Conservation (phyloP, 352 stramenopile species). For the Phytophthora fragariaefolia region DNA sequence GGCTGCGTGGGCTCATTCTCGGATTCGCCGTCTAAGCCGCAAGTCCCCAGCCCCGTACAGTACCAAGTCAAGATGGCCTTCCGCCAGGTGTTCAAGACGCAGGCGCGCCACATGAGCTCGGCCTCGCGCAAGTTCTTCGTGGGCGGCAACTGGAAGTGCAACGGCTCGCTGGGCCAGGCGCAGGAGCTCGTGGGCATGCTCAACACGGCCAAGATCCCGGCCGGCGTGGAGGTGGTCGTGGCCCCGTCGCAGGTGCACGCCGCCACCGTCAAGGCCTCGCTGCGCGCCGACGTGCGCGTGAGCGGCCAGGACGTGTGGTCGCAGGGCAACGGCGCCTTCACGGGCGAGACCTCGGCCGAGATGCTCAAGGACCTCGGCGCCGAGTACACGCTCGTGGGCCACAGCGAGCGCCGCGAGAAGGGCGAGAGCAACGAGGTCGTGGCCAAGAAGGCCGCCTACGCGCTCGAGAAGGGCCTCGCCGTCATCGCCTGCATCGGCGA, state of each 20-base stretch:
- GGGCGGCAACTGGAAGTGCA: constrained; percentile 99
- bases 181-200: constrained; percentile 78
- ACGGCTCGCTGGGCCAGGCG: constrained; percentile 74
- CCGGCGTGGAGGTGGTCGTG: constrained; percentile 96
- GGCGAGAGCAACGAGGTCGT: constrained; percentile 94
- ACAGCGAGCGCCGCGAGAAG: constrained; percentile 95
- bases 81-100: constrained; percentile 51
- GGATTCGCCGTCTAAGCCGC: constrained; percentile 49
- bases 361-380: constrained; percentile 97
- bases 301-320: constrained; percentile 96
- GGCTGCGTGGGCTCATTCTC: constrained; percentile 43
- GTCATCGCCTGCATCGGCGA: constrained; percentile 98
- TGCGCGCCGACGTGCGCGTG: constrained; percentile 77
- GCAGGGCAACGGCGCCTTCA: constrained; percentile 96
- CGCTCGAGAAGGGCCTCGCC: constrained; percentile 92
- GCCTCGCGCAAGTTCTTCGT: constrained; percentile 97
- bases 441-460: constrained; percentile 94
- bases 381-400: constrained; percentile 96
- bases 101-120: constrained; percentile 71
- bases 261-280: constrained; percentile 59
- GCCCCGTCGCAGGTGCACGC: constrained; percentile 95
- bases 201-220: constrained; percentile 85
- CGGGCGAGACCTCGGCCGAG: constrained; percentile 97
- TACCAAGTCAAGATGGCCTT: constrained; percentile 42
- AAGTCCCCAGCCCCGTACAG: constrained; percentile 24